These are phyloP conservation scores for Eucalyptus cladocalyx DNA, from an alignment of 345 rosid genomes.

Conservation along the genomic window DNA sequence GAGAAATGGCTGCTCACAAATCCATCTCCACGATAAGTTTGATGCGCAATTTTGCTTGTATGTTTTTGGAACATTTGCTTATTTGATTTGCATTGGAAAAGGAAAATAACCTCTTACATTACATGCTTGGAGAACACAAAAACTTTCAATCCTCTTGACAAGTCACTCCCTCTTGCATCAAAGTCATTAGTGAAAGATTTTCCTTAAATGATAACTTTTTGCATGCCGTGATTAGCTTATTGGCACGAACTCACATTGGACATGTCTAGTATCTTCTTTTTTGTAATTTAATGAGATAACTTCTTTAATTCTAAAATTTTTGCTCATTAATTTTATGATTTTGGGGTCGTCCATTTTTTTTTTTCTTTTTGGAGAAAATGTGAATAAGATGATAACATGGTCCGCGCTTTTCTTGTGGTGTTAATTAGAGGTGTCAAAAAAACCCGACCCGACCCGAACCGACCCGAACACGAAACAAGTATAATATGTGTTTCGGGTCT, in stretches of 20 bases:
- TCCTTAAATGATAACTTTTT: not conserved
- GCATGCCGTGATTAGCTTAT: not conserved
- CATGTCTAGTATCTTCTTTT: not conserved
- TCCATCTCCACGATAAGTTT: too few species aligned
- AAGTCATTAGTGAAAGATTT: not conserved
- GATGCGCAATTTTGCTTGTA: not conserved
- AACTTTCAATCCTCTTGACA: not conserved
- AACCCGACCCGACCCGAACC: too few species aligned
- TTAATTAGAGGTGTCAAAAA: too few species aligned
- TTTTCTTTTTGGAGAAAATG: not conserved
- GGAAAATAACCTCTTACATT: not conserved
- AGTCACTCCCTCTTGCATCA: not conserved
- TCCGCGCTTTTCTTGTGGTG: too few species aligned
- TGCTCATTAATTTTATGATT: not conserved
- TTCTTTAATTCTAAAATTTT: not conserved
- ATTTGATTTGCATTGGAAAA: not conserved
- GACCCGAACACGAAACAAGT: too few species aligned
- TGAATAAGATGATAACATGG: not conserved
- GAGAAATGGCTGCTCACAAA: too few species aligned
- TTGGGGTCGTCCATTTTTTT: not conserved
- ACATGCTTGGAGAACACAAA: not conserved
- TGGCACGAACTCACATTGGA: not conserved
- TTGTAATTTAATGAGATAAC: not conserved
- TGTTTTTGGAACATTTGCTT: not conserved
- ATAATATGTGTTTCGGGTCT: too few species aligned